A percentile compares a stretch with the other conserved stretches of the same genome.
Conservation (phyloP, 176 grass and related monocot genomes). For the Luzula sylvatica region DNA sequence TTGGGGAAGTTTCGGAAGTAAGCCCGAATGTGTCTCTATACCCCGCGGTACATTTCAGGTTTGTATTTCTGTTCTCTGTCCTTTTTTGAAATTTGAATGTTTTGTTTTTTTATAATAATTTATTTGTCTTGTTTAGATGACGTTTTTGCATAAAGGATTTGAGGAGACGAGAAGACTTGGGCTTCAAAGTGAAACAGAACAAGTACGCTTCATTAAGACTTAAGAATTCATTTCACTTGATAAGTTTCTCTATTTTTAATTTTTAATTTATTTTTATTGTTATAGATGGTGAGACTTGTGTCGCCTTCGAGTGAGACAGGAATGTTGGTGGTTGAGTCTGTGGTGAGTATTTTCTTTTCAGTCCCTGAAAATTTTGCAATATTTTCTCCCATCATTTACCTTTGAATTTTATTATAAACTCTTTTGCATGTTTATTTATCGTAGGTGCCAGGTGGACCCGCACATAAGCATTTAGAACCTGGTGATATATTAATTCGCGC, state of each 20-base stretch:
- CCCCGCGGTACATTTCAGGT: constrained; percentile 57
- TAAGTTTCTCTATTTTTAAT: constrained; percentile 15
- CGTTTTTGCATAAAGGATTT: constrained; percentile 96
- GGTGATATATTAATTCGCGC: constrained; percentile 85
- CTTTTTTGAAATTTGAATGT: no score
- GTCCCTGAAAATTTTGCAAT: constrained; percentile 15
- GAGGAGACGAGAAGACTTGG: constrained; percentile 95
- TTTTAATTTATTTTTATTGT: constrained; percentile 14
- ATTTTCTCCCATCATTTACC: constrained; percentile 9
- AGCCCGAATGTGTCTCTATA: constrained; percentile 70
- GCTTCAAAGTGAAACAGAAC: constrained; percentile 81
- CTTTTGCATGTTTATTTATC: constrained; percentile 17
- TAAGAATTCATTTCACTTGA: constrained; percentile 1
- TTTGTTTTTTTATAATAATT: not conserved
- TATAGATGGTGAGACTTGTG: constrained; percentile 68
- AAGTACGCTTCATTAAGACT: constrained; percentile 26
- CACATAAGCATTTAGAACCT: constrained; percentile 83
- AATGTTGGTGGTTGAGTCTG: constrained; percentile 95
- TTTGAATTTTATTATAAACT: not conserved
- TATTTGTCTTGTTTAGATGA: constrained; percentile 38
- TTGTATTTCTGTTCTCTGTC: no score
- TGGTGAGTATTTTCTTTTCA: constrained; percentile 53
- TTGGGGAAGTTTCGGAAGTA: constrained; percentile 76
- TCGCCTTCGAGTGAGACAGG: constrained; percentile 81
- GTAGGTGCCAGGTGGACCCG: constrained; percentile 92